These are phyloP conservation scores for Glaciozyma martinii DNA, from an alignment of 768 basidiomycete species.

Conservation along the genomic window DNA sequence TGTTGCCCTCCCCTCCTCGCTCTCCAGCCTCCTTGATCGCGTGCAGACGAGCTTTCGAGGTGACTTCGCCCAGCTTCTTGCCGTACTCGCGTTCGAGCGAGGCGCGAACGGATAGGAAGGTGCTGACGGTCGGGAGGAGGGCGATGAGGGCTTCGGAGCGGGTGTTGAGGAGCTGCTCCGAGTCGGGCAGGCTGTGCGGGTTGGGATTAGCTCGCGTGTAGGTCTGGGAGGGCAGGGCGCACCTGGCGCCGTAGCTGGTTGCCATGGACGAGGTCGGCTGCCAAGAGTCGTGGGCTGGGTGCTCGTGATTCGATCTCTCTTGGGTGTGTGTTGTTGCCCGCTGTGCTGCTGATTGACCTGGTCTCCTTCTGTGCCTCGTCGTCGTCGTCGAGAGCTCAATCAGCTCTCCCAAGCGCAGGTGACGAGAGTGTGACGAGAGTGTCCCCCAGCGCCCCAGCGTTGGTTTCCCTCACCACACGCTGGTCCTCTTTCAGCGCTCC, in stretches of 20 bases:
- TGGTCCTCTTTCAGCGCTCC: too few relatives aligned
- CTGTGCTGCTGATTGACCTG: too few relatives aligned
- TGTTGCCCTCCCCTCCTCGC: background rate
- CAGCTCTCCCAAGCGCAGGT: too few relatives aligned
- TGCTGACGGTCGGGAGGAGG: slow-evolving; percentile 13
- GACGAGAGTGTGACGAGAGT: too few relatives aligned
- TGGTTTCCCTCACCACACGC: too few relatives aligned
- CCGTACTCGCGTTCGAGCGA: background rate
- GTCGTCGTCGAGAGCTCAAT: too few relatives aligned
- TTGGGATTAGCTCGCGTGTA: background rate
- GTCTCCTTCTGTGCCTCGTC: too few relatives aligned
- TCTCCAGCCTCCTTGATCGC: background rate
- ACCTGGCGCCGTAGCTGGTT: slow-evolving; percentile 1
- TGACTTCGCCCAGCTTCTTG: slow-evolving; percentile 1
- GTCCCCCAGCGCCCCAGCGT: too few relatives aligned
- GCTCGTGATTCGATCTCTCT: too few relatives aligned
- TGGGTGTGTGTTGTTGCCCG: too few relatives aligned
- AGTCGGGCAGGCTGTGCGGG: slow-evolving; percentile 22
- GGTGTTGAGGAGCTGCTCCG: slow-evolving; percentile 5
- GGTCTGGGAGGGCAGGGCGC: background rate
- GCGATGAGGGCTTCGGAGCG: slow-evolving; percentile 5
- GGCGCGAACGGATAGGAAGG: slow-evolving; percentile 10
- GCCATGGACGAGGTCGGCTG: background rate
- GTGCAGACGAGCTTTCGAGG: slow-evolving; percentile 4
- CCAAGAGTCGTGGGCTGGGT: too few relatives aligned